Base-by-base conservation (phyloP, 2,329 filamentous ascomycete genomes). In the Beauveria medogensis region DNA sequence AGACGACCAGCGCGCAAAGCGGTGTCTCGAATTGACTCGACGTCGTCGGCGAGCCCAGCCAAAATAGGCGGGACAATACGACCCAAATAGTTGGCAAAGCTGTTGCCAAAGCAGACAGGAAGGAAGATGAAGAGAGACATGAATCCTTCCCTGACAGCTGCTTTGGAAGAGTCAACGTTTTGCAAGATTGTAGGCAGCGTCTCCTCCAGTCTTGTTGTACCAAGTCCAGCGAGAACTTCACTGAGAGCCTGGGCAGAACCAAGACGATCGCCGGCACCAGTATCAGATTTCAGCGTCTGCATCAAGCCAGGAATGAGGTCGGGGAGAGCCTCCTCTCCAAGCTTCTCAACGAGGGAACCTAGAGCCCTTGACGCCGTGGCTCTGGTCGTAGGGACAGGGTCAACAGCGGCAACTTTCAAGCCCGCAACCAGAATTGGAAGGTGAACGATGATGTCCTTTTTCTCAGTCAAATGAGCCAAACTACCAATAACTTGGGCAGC, bases 41-140 rank as follows among this genome's bases (percentile, higher is more conserved):
- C 81, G 69, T 99, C 94, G 72, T 99, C 94, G 40, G 94, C 95
- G 72, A 99, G 82, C 68, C 95, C 95, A 65, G 91, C 87, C 65
- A 99, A 81, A 69, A 99, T 97, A 22, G 94, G 90, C 20, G 94
- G 95, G 68, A 99, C 96, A 69, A 99, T 96, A 71, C 88, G 92
- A 75, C 88, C 91, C 63, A 99, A 87, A 71, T 99, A 99, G 71
- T 91, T 92, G 67, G 94, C 89, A 70, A 99, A 99, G 74, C 92
- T 96, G 81, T 99, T 99, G 69, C 94, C 94, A 69, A 99, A 99
- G 77, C 94, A 99, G 58, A 96, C 94, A 14, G 94, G 94, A 77
- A 99, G 85, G 83, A 97, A 99, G 67, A 99, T 97, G 77, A 99
- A 99, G 46, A 99, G 83, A 8, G 94, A 97, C 94, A 99, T 99